Evolutionary conservation across 2,329 filamentous ascomycete species (phyloP), one percentile per base, ranked within the genome.

Genomic region (Fusarium sp.): DNA sequence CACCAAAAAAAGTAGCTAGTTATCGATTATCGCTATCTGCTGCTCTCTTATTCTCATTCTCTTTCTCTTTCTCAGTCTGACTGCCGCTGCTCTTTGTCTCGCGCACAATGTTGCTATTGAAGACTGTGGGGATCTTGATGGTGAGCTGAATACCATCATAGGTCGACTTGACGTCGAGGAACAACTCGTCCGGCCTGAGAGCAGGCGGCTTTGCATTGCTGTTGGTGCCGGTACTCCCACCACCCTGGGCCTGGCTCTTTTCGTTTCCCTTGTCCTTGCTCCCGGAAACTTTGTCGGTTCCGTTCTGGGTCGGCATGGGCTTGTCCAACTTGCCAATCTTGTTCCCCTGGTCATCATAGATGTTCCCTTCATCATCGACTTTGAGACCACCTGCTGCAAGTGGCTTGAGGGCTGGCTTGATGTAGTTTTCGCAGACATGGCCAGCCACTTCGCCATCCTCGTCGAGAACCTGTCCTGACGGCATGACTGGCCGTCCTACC

Each of bases 371-470:
- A 23, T 81, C 80, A 76, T 88, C 88, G 63, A 89, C 84, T 58
- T 81, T 82, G 35, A 85, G 80, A 9, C 86, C 86, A 3, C 81
- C 78, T 67, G 85, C 82, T 67, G 85, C 82, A 41, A 85, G 81
- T 62, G 81, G 85, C 61, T 83, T 79, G 37, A 86, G 79, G 68
- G 85, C 82, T 7, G 86, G 84, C 47, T 82, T 81, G 51, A 55
- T 63, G 21, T 88, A 77, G 4, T 80, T 77, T 64, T 89, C 88
- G 21, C 85, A 86, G 71, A 93, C 93, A 76, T 90, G 90, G 80
- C 95, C 92, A 59, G 90, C 85, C 25, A 95, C 88, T 61, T 95
- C 91, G 25, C 92, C 92, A 65, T 95, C 91, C 60, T 90, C 87
- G 65, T 95, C 92, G 11, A 95, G 90, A 5, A 87, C 75, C 64